Percentiles rank a stretch among this genome's conserved stretches.
Evolutionary conservation across 768 basidiomycete genomes (phyloP).

Genomic region (Mycena maculata): DNA sequence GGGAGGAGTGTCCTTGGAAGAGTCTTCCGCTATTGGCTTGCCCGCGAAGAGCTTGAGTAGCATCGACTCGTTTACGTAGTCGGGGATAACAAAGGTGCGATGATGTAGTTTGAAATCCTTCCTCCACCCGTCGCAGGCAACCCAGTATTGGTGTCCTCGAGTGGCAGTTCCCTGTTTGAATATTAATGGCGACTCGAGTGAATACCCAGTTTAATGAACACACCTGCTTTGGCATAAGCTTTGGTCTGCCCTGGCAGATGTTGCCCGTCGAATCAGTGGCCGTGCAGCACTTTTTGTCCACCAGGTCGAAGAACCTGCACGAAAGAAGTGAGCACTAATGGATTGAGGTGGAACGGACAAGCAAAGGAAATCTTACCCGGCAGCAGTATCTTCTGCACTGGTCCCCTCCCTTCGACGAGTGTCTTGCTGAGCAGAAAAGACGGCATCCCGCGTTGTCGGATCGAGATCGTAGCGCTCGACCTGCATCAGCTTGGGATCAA

Average conservation of each 20-base stretch:
- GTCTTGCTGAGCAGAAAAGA: not conserved
- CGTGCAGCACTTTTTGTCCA: not conserved
- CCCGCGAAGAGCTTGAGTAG: not conserved
- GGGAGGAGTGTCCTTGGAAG: not conserved
- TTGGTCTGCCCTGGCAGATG: not conserved
- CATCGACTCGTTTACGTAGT: not conserved
- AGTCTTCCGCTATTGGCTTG: not conserved
- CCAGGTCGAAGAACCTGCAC: slow-evolving; percentile 9
- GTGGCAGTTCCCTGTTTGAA: not conserved
- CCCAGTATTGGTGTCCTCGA: not conserved
- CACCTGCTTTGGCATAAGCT: not conserved
- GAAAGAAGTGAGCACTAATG: not conserved
- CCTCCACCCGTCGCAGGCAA: not conserved
- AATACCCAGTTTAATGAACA: not conserved
- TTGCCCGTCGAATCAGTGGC: not conserved
- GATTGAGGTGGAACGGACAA: rapidly evolving
- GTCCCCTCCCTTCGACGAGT: slow-evolving; percentile 8
- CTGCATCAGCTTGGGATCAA: not conserved
- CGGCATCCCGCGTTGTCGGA: not conserved
- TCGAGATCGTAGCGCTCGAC: slow-evolving; percentile 1
- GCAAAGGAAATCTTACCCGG: not conserved
- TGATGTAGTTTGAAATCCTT: not conserved
- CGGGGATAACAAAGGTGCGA: not conserved
- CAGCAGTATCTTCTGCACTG: not conserved
- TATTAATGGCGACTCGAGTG: not conserved